phyloP scores from a whole-genome alignment of 1,139 yeast genomes.

The Suhomyces kunorum region DNA sequence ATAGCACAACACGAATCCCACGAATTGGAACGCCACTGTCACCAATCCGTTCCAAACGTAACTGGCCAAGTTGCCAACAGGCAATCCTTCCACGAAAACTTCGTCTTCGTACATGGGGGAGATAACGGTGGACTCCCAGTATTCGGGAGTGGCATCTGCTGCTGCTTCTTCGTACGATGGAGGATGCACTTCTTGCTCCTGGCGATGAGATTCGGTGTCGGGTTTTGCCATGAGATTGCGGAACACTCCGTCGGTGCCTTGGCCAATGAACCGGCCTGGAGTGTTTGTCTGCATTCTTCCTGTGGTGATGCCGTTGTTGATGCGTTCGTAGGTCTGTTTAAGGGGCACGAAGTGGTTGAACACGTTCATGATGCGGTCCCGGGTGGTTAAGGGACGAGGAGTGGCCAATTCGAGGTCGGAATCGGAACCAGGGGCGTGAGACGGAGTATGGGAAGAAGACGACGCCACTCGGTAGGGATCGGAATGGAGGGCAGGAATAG shows the following conservation, averaged over 20 bases:
- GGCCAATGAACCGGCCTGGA: constrained; percentile 52
- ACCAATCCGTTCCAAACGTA: constrained; percentile 89
- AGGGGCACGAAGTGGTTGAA: constrained; percentile 40
- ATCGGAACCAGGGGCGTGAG: too few relatives aligned
- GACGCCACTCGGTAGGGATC: constrained; percentile 3
- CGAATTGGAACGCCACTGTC: constrained; percentile 86
- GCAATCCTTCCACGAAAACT: constrained; percentile 90
- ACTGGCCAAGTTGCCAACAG: constrained; percentile 90
- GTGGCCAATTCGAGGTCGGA: constrained; percentile 24
- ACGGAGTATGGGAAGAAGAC: constrained; percentile 1
- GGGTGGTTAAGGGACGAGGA: constrained; percentile 23
- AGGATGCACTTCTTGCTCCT: constrained; percentile 56
- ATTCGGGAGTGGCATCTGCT: constrained; percentile 92
- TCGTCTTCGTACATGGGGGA: constrained; percentile 85
- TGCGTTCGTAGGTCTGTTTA: constrained; percentile 47
- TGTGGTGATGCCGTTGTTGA: constrained; percentile 45
- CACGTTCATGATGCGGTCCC: constrained; percentile 36
- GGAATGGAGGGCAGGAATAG: background rate
- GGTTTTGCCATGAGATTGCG: constrained; percentile 89
- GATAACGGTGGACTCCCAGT: constrained; percentile 90
- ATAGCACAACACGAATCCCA: constrained; percentile 90
- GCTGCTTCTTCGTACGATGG: constrained; percentile 96
- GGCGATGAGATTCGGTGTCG: constrained; percentile 48
- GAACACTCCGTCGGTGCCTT: constrained; percentile 87
- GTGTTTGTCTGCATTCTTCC: constrained; percentile 48